Percentiles rank a stretch among this genome's conserved stretches.
Evolutionary conservation across 2,329 filamentous ascomycete genomes (phyloP).

Genomic region (Gremmenia infestans): DNA sequence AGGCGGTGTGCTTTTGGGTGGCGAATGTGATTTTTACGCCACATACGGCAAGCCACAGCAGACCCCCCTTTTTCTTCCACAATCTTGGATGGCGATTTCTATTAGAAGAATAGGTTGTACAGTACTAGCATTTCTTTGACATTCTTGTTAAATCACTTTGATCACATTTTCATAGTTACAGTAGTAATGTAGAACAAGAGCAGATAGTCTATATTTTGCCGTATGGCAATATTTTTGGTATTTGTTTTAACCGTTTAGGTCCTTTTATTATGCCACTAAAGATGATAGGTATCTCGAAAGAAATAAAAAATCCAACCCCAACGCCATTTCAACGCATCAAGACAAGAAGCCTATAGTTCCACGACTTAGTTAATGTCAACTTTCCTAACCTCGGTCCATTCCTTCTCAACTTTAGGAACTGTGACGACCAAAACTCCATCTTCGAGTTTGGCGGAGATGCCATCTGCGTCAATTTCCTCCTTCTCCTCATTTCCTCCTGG

Average conservation of each 20-base stretch:
- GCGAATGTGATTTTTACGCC: neutral
- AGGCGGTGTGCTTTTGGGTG: neutral
- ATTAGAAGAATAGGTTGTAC: neutral
- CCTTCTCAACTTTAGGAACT: conserved; percentile 68
- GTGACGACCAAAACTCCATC: conserved; percentile 72
- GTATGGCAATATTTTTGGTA: conserved; percentile 5
- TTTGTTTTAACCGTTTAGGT: neutral
- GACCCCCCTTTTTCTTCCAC: neutral
- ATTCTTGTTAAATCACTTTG: neutral
- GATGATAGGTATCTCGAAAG: neutral
- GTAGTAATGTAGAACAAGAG: neutral
- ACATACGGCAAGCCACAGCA: neutral
- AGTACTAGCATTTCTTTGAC: no score
- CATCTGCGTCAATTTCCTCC: conserved; percentile 59
- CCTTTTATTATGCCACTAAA: neutral
- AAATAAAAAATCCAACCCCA: neutral
- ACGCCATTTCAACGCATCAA: neutral
- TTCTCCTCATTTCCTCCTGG: conserved; percentile 46
- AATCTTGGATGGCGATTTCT: neutral
- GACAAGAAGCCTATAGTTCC: neutral
- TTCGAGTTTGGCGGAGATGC: conserved; percentile 70
- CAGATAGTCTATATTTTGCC: conserved; percentile 3
- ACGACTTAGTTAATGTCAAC: conserved; percentile 47
- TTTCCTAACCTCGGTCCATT: conserved; percentile 58
- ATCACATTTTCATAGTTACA: neutral